Conservation (phyloP, 495 filamentous ascomycete species). For the Peziza echinospora region DNA sequence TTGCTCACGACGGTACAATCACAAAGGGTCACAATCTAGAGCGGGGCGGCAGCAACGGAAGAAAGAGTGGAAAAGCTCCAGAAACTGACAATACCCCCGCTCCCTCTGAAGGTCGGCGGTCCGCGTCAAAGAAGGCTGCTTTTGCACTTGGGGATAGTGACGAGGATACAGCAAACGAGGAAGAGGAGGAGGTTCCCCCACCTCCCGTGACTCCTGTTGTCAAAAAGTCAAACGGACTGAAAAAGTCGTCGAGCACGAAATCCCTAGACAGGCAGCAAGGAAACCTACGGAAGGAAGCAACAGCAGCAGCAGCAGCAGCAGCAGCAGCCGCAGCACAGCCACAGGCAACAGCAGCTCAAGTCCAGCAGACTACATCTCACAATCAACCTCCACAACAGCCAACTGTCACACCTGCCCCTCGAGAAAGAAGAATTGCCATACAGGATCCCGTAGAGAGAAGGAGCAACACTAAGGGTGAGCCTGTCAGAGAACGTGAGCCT, state of each 20-base stretch:
- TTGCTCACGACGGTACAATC: slow-evolving; percentile 9
- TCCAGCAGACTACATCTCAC: slow-evolving; percentile 1
- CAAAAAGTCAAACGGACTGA: slow-evolving; percentile 6
- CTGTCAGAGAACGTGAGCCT: too few relatives aligned
- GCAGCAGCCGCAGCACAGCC: not conserved
- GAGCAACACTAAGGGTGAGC: too few relatives aligned
- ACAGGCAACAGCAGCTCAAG: slow-evolving; percentile 6
- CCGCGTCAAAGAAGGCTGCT: slow-evolving; percentile 11
- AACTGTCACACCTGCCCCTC: too few relatives aligned
- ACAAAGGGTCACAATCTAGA: slow-evolving; percentile 3
- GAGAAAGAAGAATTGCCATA: too few relatives aligned
- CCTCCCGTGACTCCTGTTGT: slow-evolving; percentile 4
- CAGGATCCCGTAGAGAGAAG: too few relatives aligned
- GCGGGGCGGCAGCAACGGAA: not conserved
- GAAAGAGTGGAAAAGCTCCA: not conserved
- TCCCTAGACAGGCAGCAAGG: slow-evolving; percentile 15
- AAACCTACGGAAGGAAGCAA: not conserved
- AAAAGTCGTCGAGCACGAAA: slow-evolving; percentile 17
- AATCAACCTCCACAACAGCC: not conserved
- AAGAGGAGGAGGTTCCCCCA: not conserved
- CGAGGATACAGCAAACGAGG: slow-evolving; percentile 6
- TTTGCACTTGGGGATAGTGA: slow-evolving; percentile 16
- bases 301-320: not conserved
- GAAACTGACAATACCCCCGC: not conserved
- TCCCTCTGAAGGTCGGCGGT: slow-evolving; percentile 7